Base-by-base conservation (phyloP, 139 green algal genomes). In the Ettlia oleoabundans region DNA sequence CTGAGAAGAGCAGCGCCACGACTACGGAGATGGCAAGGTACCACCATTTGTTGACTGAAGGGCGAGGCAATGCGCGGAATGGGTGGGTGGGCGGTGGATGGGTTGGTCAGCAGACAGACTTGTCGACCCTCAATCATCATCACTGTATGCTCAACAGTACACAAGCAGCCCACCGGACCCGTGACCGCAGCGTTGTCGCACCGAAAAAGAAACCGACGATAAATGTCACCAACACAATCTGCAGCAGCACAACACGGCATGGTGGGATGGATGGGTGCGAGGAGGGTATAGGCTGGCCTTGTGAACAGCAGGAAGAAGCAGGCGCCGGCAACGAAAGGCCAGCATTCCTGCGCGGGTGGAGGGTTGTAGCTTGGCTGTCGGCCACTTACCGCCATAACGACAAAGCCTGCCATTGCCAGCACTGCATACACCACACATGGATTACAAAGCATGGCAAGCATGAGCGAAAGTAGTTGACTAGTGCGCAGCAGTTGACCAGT, bases 131-230 rank as follows among this genome's bases (percentile, higher is more conserved):
- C n/a, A n/a, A n/a, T n/a, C n/a, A n/a, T n/a, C 9, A 19, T 58
- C 47, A 15, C 47, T 15, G 13, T 24, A 15, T 15, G 47, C 13
- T 10, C 47, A 58, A 15, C 47, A 58, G 47, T 15, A 58, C 47
- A 15, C 10, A 10, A 22, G 64, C 38, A 33, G 1, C 21, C 35
- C 22, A 15, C 35, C 66, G 30, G 13, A 42, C 41, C 13, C 24
- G 28, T 30, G 22, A 66, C 33, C 55, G 58, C n/a, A n/a, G n/a
- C n/a, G n/a, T n/a, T n/a, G n/a, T n/a, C n/a, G n/a, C n/a, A n/a
- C n/a, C 55, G 55, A 82, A 92, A 69, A 92, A 90, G 35, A 92
- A 81, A 3, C 84, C 88, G 0, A 93, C 13, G 5, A 88, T 42
- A 3, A 88, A 62, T 1, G 79, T 86, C 9, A 88, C 40, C 8